Conservation (phyloP, 768 basidiomycete genomes). For the Mycena crocata region DNA sequence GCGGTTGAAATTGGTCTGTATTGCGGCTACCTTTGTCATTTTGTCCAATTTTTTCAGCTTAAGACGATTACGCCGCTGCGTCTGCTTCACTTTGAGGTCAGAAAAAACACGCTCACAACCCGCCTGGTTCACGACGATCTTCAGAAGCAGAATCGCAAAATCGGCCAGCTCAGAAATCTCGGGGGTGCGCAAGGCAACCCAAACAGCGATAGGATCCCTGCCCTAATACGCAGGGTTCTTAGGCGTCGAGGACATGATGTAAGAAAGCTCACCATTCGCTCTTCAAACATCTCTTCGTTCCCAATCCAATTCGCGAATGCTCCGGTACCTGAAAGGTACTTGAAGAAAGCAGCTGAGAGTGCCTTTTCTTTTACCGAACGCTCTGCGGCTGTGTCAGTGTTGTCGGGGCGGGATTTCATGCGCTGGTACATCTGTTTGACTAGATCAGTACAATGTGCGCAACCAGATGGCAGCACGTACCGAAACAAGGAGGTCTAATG, state of each 20-base stretch:
- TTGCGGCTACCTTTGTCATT: background rate
- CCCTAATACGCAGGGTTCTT: background rate
- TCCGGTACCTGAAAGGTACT: background rate
- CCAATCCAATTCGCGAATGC: slow-evolving; percentile 32
- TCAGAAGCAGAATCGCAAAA: slow-evolving; percentile 1
- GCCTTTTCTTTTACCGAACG: background rate
- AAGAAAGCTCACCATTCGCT: slow-evolving; percentile 28
- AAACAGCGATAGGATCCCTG: background rate
- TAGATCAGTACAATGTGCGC: background rate
- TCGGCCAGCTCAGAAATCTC: background rate
- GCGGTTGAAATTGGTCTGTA: background rate
- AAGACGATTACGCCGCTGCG: background rate
- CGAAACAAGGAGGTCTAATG: background rate
- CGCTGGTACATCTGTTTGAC: background rate
- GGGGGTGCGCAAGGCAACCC: background rate
- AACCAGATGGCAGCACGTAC: background rate
- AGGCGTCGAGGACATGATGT: slow-evolving; percentile 33
- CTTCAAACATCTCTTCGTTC: background rate
- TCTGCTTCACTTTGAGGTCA: background rate
- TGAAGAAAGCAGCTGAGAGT: background rate
- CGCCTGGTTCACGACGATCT: background rate
- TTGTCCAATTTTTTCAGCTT: background rate
- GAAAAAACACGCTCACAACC: background rate
- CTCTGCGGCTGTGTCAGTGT: background rate
- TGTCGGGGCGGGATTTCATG: background rate